phyloP scores from a whole-genome alignment of 345 rosid genomes.

The Conringia planisiliqua region DNA sequence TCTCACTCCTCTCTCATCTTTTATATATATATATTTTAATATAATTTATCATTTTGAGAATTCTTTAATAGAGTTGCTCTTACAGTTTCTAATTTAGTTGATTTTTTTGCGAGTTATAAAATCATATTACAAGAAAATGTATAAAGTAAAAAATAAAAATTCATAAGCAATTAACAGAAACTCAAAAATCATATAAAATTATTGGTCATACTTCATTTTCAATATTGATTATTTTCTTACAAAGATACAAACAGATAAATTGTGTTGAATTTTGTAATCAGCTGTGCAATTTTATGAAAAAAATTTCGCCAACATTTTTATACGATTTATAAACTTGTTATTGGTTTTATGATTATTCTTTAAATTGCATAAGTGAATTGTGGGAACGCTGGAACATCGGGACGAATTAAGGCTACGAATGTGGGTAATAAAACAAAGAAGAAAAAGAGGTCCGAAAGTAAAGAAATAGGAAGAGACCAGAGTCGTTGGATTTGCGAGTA shows the following conservation, averaged over 20 bases:
- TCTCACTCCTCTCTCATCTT: too few relatives aligned
- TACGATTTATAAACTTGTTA: background rate
- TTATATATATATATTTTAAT: too few relatives aligned
- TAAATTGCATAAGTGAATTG: background rate
- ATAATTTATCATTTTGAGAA: too few relatives aligned
- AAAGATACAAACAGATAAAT: background rate
- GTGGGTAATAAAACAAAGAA: background rate
- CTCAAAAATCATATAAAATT: background rate
- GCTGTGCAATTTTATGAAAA: background rate
- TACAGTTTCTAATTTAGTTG: too few relatives aligned
- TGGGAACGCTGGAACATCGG: conserved; percentile 21
- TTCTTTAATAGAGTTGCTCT: too few relatives aligned
- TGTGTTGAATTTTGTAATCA: background rate
- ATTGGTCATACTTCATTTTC: background rate
- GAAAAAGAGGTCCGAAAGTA: background rate
- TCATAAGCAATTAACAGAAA: background rate
- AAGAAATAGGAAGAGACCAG: conserved; percentile 14
- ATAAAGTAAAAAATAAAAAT: background rate
- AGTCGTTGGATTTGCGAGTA: conserved; percentile 26
- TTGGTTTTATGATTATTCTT: background rate
- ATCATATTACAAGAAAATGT: background rate
- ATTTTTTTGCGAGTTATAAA: background rate
- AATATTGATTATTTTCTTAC: background rate
- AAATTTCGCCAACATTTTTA: background rate
- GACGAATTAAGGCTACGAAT: background rate